Percentiles rank a stretch among this genome's conserved stretches.
phyloP scores from a whole-genome alignment of 768 basidiomycete species.

The Peribolospora kevripleyi region DNA sequence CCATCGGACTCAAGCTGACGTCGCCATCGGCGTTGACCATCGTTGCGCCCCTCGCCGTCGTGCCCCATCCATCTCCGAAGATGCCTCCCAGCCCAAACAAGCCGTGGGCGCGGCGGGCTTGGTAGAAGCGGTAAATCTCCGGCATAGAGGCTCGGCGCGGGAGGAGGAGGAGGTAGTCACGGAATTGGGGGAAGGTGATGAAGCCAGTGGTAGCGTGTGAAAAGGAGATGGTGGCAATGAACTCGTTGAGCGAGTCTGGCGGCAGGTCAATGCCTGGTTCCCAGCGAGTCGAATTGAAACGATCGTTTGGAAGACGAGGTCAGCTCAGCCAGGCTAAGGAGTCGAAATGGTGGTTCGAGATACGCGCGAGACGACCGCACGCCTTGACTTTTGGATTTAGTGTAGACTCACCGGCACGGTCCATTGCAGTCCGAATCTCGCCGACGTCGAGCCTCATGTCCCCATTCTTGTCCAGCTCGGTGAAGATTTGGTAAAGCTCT shows the following conservation, averaged over 20 bases:
- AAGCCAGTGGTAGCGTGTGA: slow-evolving; percentile 5
- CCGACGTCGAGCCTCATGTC: slow-evolving; percentile 54
- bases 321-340: neutral
- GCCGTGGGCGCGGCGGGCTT: slow-evolving; percentile 3
- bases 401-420: slow-evolving; percentile 37
- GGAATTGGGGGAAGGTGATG: slow-evolving; percentile 12
- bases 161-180: slow-evolving; percentile 13
- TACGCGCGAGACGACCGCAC: neutral
- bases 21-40: too few species aligned
- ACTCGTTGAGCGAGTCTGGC: slow-evolving; percentile 5
- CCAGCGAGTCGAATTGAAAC: neutral
- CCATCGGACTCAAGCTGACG: too few species aligned
- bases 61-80: too few species aligned
- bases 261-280: slow-evolving; percentile 6
- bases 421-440: slow-evolving; percentile 38
- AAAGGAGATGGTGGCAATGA: slow-evolving; percentile 7
- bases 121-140: slow-evolving; percentile 12
- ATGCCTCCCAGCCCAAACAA: too few species aligned
- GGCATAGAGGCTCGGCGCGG: slow-evolving; percentile 10
- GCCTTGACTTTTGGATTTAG: slow-evolving; percentile 8
- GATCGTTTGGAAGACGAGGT: neutral
- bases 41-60: too few species aligned
- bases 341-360: neutral
- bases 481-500: slow-evolving; percentile 85
- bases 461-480: slow-evolving; percentile 69